Evolutionary conservation across 805 yeast genomes (phyloP), one percentile per base, ranked within the genome.

Genomic region (Sungouiozyma intestinalis): DNA sequence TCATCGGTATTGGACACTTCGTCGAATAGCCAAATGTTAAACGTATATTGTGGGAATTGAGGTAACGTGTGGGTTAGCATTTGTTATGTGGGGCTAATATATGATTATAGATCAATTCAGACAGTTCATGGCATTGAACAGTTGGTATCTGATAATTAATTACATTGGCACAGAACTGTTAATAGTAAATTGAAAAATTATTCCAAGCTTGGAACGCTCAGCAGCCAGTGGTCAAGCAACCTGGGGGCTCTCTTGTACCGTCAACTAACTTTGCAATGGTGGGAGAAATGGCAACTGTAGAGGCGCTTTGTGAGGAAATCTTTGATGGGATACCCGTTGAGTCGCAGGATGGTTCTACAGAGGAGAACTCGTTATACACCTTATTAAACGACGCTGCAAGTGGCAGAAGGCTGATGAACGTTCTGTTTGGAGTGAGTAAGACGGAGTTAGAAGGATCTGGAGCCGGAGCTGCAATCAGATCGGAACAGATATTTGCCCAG

Each of bases 11-110:
- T 71, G 9, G 53, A 42, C 3, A 85, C 76, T 29, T 68, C 60
- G 3, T 60, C 53, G 55, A 69, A 80, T 38, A 75, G 63, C 5
- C 71, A 53, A 9, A 78, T 48, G 17, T 60, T 54, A 3, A 76
- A 60, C 7, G 46, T 48, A 39, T 48, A 50, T 4, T 64, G 55
- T 7, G 65, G 65, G 50, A 68, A 76, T 55, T 74, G 81, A 5
- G 81, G 81, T 31, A 72, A 58, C 15, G 40, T 42, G 9, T 53
- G 43, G 14, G 34, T 17, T 17, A 46, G 16, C 47, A 46, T 46
- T 34, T 16, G 17, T 21, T 17, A 13, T 39, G 17, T 15, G 2
- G 29, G 16, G 11, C 7, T n/a, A 32, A n/a, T n/a, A 9, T 33
- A 16, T 18, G 14, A 19, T 19, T 13, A 34, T 33, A n/a, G 15